phyloP scores from a whole-genome alignment of 2,329 filamentous ascomycete species.

The Drechslera avenae region DNA sequence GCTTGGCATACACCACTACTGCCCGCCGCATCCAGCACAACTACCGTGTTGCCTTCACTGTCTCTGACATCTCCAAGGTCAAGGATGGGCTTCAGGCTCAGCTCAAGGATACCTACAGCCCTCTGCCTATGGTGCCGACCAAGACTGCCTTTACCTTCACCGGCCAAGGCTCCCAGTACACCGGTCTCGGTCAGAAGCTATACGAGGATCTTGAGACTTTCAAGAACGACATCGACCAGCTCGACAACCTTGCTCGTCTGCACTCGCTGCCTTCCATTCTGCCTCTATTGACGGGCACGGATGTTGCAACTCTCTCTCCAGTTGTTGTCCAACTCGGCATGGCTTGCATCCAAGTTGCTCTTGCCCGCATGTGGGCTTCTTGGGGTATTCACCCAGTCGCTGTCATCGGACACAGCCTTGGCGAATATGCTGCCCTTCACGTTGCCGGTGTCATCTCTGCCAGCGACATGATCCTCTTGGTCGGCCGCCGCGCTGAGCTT shows the following conservation, averaged over 20 bases:
- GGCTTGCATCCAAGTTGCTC: slow-evolving; percentile 59
- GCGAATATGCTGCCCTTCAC: slow-evolving; percentile 75
- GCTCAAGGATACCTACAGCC: slow-evolving; percentile 57
- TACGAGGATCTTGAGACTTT: slow-evolving; percentile 56
- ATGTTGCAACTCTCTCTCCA: slow-evolving; percentile 57
- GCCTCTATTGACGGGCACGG: slow-evolving; percentile 55
- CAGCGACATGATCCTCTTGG: slow-evolving; percentile 72
- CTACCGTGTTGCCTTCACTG: slow-evolving; percentile 56
- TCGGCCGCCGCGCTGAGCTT: slow-evolving; percentile 70
- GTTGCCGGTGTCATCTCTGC: slow-evolving; percentile 72
- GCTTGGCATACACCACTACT: slow-evolving; percentile 59
- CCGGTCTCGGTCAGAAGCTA: slow-evolving; percentile 56
- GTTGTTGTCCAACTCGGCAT: slow-evolving; percentile 60
- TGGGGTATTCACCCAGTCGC: slow-evolving; percentile 60
- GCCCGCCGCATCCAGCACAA: slow-evolving; percentile 61
- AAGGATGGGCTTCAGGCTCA: slow-evolving; percentile 54
- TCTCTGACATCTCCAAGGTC: slow-evolving; percentile 55
- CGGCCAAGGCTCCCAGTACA: slow-evolving; percentile 60
- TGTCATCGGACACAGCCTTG: slow-evolving; percentile 65
- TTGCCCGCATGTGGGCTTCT: slow-evolving; percentile 59
- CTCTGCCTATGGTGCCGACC: slow-evolving; percentile 58
- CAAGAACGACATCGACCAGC: slow-evolving; percentile 56
- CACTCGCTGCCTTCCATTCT: slow-evolving; percentile 57
- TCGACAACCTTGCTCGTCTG: slow-evolving; percentile 54
- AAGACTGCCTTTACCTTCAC: slow-evolving; percentile 60